Conservation (phyloP, 768 basidiomycete genomes). For the Suillus tomentosus region DNA sequence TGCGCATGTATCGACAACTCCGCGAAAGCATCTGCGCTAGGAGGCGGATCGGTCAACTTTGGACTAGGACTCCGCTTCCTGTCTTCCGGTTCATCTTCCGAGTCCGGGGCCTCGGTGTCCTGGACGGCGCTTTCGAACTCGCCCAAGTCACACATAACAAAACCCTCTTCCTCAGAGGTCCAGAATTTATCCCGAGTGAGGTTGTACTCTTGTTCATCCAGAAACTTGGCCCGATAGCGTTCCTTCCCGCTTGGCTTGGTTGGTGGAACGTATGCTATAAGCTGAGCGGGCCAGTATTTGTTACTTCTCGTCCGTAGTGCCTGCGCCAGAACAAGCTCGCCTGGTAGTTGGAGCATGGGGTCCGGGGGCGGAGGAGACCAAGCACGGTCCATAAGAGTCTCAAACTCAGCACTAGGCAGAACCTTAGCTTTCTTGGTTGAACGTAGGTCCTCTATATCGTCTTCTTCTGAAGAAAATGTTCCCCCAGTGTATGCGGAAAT, state of each 20-base stretch:
- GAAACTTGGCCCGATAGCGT: slow-evolving; percentile 59
- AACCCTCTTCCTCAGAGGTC: slow-evolving; percentile 58
- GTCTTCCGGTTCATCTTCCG: slow-evolving; percentile 37
- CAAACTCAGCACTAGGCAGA: slow-evolving; percentile 7
- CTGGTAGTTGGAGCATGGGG: slow-evolving; percentile 57
- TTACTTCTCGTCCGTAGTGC: slow-evolving; percentile 28
- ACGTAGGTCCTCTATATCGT: neutral
- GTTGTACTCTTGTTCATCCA: slow-evolving; percentile 51
- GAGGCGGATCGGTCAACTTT: slow-evolving; percentile 36
- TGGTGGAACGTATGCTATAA: slow-evolving; percentile 54
- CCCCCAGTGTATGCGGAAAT: slow-evolving; percentile 28
- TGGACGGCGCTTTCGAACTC: slow-evolving; percentile 49
- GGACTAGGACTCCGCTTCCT: neutral
- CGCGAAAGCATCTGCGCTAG: slow-evolving; percentile 50
- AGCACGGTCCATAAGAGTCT: slow-evolving; percentile 14
- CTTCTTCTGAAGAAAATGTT: slow-evolving; percentile 18
- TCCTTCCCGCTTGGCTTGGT: slow-evolving; percentile 37
- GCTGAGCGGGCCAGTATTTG: slow-evolving; percentile 68
- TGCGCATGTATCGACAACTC: slow-evolving; percentile 56
- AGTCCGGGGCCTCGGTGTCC: slow-evolving; percentile 28
- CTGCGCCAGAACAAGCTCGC: slow-evolving; percentile 63
- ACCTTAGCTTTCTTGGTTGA: slow-evolving; percentile 29
- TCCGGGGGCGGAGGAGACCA: slow-evolving; percentile 51
- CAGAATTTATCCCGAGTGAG: slow-evolving; percentile 56
- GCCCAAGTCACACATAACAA: slow-evolving; percentile 65